Evolutionary conservation across 805 yeast genomes (phyloP), one percentile per base, ranked within the genome.

Genomic region (Ogataea trehalophila): DNA sequence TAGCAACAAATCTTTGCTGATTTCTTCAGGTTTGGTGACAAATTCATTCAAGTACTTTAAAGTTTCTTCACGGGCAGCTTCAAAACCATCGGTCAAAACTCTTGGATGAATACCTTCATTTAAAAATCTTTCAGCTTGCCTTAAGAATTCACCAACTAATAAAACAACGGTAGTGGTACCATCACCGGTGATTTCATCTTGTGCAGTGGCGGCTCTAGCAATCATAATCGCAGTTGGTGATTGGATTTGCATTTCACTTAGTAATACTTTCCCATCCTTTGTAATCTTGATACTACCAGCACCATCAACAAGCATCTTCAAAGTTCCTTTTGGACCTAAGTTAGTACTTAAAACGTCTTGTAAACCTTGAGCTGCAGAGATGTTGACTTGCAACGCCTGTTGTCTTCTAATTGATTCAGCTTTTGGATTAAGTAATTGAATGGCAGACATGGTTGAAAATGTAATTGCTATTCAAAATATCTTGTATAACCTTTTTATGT

Each of bases 151-250:
- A 47, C 99, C 99, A 39, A 94, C 99, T 46, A 91, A 76, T 53
- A 95, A 75, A 40, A 91, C 92, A 46, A 94, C 99, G 2, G 97
- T 86, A 6, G 98, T 92, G 46, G 99, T 94, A 54, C 99, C 99
- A 69, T 94, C 99, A 43, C 99, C 99, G n/a, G 98, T 87, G 63
- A 94, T 89, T 68, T 94, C 99, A 67, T 94, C 99, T 70, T 94
- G 99, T 0, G 99, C 97, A 41, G 96, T 82, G 43, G 99, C 99
- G 14, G 98, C 99, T 55, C 98, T 79, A 3, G 99, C 96, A 70
- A 86, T 86, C 87, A 86, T 81, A 34, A 86, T 87, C 0, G 95
- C 95, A 4, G 95, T 87, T 11, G 95, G 95, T 53, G 86, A 83
- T 65, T 87, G 94, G 68, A 92, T 92, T 71, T 94, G 99, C 99